These are phyloP conservation scores for Favolaschia claudopus DNA, from an alignment of 768 basidiomycete genomes.

Conservation along the genomic window DNA sequence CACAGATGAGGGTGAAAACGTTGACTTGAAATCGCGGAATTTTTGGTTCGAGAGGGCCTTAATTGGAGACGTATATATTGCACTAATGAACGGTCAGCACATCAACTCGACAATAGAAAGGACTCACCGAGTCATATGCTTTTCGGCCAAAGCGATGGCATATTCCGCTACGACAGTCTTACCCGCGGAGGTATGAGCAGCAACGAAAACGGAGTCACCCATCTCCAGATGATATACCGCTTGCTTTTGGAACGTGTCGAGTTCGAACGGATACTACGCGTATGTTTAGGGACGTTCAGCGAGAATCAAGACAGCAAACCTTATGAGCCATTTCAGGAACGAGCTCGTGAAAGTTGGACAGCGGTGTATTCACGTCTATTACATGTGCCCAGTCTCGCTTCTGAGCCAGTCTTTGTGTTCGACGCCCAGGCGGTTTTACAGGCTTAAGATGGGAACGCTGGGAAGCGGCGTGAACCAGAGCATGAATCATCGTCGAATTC, in stretches of 20 bases:
- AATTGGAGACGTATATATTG: conserved; percentile 98
- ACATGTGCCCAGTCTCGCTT: conserved; percentile 99
- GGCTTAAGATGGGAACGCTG: conserved; percentile 70
- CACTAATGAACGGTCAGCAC: conserved; percentile 56
- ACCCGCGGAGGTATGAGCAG: conserved; percentile 98
- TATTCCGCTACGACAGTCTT: conserved; percentile 99
- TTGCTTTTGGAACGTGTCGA: conserved; percentile 98
- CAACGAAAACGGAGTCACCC: conserved; percentile 99
- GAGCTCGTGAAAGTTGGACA: conserved; percentile 88
- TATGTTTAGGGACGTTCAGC: not conserved
- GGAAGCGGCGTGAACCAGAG: not conserved
- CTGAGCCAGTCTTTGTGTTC: conserved; percentile 56
- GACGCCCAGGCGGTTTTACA: conserved; percentile 48
- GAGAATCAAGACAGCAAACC: conserved; percentile 48
- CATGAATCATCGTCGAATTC: conserved; percentile 68
- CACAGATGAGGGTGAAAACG: conserved; percentile 89
- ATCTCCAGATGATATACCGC: conserved; percentile 97
- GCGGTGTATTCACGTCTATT: conserved; percentile 90
- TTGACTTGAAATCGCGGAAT: conserved; percentile 97
- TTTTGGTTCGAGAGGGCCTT: conserved; percentile 99
- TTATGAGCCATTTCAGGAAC: conserved; percentile 97
- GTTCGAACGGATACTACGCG: conserved; percentile 93
- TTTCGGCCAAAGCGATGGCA: conserved; percentile 94
- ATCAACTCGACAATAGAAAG: not conserved
- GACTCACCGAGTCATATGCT: conserved; percentile 96